Percentiles rank a stretch among this genome's conserved stretches.
Evolutionary conservation across 805 yeast genomes (phyloP).

Genomic region (Metschnikowia orientalis): DNA sequence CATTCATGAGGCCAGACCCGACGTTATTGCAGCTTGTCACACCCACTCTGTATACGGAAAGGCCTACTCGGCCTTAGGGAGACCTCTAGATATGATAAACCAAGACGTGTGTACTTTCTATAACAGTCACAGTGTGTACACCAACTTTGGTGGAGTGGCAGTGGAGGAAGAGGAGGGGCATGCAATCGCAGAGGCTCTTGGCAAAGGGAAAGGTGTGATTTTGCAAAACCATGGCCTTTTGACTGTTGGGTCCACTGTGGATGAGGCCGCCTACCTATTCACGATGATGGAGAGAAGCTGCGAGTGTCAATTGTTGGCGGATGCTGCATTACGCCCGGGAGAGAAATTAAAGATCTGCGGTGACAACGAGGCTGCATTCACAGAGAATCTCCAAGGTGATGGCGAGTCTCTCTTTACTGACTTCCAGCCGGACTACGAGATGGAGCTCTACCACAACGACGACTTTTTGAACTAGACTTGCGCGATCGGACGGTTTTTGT

Average conservation of each 20-base stretch:
- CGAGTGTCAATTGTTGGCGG: slow-evolving; percentile 61
- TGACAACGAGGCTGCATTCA: slow-evolving; percentile 64
- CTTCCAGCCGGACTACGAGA: slow-evolving; percentile 66
- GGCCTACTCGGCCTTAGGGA: slow-evolving; percentile 61
- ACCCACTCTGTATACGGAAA: slow-evolving; percentile 64
- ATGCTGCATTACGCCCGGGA: slow-evolving; percentile 44
- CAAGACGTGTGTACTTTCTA: slow-evolving; percentile 73
- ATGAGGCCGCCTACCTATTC: slow-evolving; percentile 68
- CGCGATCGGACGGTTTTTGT: neutral
- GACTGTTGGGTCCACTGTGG: slow-evolving; percentile 67
- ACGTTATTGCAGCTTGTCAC: slow-evolving; percentile 68
- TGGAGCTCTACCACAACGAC: slow-evolving; percentile 22
- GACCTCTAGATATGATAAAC: slow-evolving; percentile 70
- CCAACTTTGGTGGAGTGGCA: slow-evolving; percentile 76
- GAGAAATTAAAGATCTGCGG: slow-evolving; percentile 42
- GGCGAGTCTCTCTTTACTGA: slow-evolving; percentile 68
- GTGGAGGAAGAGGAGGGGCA: slow-evolving; percentile 60
- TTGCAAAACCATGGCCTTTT: slow-evolving; percentile 70
- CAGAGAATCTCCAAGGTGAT: slow-evolving; percentile 56
- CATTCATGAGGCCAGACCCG: slow-evolving; percentile 63
- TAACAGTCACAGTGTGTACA: slow-evolving; percentile 61
- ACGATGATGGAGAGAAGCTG: slow-evolving; percentile 61
- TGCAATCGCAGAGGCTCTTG: slow-evolving; percentile 57
- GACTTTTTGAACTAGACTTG: slow-evolving; percentile 21
- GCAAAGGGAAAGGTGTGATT: slow-evolving; percentile 54